These are phyloP conservation scores for Hypoxylon sp. DNA, from an alignment of 2,329 filamentous ascomycete genomes.

Conservation along the genomic window DNA sequence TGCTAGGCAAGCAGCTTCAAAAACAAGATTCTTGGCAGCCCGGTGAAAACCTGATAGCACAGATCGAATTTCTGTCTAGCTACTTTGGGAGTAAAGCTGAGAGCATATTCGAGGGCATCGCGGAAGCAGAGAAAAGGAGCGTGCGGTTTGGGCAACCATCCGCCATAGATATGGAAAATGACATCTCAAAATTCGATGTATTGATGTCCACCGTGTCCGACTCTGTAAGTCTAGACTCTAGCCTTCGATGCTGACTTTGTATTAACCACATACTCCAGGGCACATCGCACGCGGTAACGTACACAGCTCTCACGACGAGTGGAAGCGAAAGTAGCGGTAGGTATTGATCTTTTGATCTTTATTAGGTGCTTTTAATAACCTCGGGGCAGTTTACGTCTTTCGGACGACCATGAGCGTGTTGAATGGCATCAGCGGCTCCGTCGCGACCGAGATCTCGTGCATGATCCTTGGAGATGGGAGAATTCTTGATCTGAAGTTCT, in stretches of 20 bases:
- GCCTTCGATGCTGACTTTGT: not conserved
- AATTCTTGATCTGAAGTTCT: constrained; percentile 72
- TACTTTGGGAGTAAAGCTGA: constrained; percentile 66
- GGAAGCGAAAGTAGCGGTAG: constrained; percentile 49
- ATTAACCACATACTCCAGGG: constrained; percentile 42
- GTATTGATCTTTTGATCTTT: not conserved
- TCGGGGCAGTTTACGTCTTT: constrained; percentile 63
- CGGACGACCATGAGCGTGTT: constrained; percentile 59
- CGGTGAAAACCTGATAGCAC: constrained; percentile 62
- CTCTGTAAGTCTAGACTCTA: constrained; percentile 44
- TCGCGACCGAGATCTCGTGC: constrained; percentile 49
- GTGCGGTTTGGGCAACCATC: constrained; percentile 70
- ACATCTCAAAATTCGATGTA: constrained; percentile 62
- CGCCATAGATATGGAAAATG: constrained; percentile 54
- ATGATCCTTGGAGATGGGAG: constrained; percentile 53
- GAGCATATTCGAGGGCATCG: constrained; percentile 71
- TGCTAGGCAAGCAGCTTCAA: constrained; percentile 59
- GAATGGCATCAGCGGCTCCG: constrained; percentile 65
- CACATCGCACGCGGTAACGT: constrained; percentile 47
- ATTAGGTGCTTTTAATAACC: not conserved
- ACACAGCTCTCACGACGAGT: constrained; percentile 54
- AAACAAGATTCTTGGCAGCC: constrained; percentile 55
- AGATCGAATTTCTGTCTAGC: constrained; percentile 69
- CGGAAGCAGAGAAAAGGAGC: constrained; percentile 72
- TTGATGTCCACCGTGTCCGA: constrained; percentile 56